A percentile compares a stretch with the other conserved stretches of the same genome.
phyloP scores from a whole-genome alignment of 352 stramenopile genomes.

The Nothophytophthora sp. region DNA sequence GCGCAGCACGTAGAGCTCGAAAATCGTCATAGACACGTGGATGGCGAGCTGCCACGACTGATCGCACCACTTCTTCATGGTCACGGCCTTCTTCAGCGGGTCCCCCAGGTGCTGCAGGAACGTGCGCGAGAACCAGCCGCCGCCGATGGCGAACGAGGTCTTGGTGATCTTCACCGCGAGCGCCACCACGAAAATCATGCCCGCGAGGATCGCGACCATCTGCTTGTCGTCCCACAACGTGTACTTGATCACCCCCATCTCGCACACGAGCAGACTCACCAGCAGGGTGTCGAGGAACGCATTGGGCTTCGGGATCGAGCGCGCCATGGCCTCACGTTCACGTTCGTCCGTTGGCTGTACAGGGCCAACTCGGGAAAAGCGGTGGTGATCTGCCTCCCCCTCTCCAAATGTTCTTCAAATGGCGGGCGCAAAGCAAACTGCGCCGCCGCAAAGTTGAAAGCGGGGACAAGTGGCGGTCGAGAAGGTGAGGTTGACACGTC shows the following conservation, averaged over 20 bases:
- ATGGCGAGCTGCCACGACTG: conserved; percentile 89
- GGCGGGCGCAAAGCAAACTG: no score
- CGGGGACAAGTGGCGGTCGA: no score
- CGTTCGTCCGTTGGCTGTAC: neutral
- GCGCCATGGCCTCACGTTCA: conserved; percentile 39
- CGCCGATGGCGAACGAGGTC: conserved; percentile 55
- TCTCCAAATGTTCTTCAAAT: conserved; percentile 17
- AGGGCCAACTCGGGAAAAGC: neutral
- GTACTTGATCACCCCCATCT: conserved; percentile 62
- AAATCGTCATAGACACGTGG: conserved; percentile 83
- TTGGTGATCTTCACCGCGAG: conserved; percentile 74
- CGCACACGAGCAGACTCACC: conserved; percentile 52
- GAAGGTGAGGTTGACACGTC: no score
- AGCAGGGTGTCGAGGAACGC: conserved; percentile 66
- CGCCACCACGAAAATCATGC: conserved; percentile 66
- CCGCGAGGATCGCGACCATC: conserved; percentile 71
- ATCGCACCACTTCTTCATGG: conserved; percentile 90
- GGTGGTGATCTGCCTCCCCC: conserved; percentile 11
- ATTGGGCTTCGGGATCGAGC: conserved; percentile 69
- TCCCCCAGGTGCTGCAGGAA: conserved; percentile 82
- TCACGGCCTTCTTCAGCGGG: conserved; percentile 76
- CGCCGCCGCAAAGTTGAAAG: no score
- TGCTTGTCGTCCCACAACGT: conserved; percentile 69
- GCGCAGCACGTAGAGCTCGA: conserved; percentile 79
- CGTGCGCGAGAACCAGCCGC: conserved; percentile 74